Conservation (phyloP, 192 early-diverging fungal genomes). For the Backusella tarrabulga region DNA sequence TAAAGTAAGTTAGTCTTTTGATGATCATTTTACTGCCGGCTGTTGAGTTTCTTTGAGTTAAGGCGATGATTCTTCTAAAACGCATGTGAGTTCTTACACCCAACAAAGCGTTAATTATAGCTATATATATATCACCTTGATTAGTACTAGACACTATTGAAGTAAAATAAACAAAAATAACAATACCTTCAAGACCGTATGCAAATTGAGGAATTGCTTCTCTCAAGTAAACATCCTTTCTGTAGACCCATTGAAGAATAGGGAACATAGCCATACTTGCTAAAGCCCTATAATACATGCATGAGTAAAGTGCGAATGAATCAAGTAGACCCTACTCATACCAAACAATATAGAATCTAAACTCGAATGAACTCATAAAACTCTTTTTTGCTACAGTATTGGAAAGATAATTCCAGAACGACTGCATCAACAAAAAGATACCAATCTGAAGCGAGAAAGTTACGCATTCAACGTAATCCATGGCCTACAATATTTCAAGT, state of each 20-base stretch:
- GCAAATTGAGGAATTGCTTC: slow-evolving; percentile 31
- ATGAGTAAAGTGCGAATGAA: not conserved
- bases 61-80: slow-evolving; percentile 24
- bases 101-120: slow-evolving; percentile 10
- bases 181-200: slow-evolving; percentile 26
- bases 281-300: slow-evolving; percentile 17
- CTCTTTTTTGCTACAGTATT: slow-evolving; percentile 25
- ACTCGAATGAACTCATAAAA: slow-evolving; percentile 36
- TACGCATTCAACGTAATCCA: slow-evolving; percentile 28
- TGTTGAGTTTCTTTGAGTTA: slow-evolving; percentile 14
- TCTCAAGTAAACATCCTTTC: slow-evolving; percentile 8
- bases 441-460: slow-evolving; percentile 26
- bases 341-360: slow-evolving; percentile 30
- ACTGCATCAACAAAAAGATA: slow-evolving; percentile 34
- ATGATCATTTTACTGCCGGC: slow-evolving; percentile 16
- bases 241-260: slow-evolving; percentile 24
- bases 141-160: not conserved
- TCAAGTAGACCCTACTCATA: slow-evolving; percentile 2
- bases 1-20: slow-evolving; percentile 29
- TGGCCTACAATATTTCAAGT: not conserved
- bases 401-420: slow-evolving; percentile 39
- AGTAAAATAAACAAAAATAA: not conserved
- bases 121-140: not conserved
- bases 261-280: slow-evolving; percentile 26
- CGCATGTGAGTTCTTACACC: slow-evolving; percentile 28